Conservation (phyloP, 108 stramenopile species). For the Ochromonas danica region DNA sequence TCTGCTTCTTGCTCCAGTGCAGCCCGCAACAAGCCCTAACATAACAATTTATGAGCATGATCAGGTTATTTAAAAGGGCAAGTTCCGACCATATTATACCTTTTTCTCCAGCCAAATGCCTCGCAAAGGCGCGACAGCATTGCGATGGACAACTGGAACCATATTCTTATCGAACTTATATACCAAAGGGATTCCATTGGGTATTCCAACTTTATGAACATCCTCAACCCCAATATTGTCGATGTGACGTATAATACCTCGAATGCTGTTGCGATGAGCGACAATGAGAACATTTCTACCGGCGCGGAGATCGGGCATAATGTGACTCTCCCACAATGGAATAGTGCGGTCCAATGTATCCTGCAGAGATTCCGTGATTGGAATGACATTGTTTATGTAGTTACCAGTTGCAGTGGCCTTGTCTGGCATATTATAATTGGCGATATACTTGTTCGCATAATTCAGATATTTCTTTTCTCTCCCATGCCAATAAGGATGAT, state of each 20-base stretch:
- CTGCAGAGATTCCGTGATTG: slow-evolving; percentile 75
- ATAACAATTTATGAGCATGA: background rate
- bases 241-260: slow-evolving; percentile 74
- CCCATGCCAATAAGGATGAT: slow-evolving; percentile 76
- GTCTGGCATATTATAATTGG: too few relatives aligned
- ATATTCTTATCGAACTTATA: slow-evolving; percentile 72
- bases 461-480: slow-evolving; percentile 73
- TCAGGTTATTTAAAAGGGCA: background rate
- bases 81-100: background rate
- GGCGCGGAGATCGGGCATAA: slow-evolving; percentile 67
- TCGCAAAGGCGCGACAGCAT: background rate
- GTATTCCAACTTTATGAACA: slow-evolving; percentile 83
- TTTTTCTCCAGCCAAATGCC: slow-evolving; percentile 35
- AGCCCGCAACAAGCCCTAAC: slow-evolving; percentile 71
- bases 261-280: slow-evolving; percentile 82
- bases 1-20: slow-evolving; percentile 77
- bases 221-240: slow-evolving; percentile 66
- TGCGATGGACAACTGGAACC: slow-evolving; percentile 66
- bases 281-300: slow-evolving; percentile 87
- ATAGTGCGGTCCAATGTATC: slow-evolving; percentile 79
- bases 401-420: too few relatives aligned
- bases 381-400: slow-evolving; percentile 66
- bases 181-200: slow-evolving; percentile 47
- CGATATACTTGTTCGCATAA: too few relatives aligned
- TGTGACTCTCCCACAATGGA: slow-evolving; percentile 79